Evolutionary conservation across 2,329 filamentous ascomycete species (phyloP).

Genomic region (Neurospora crassa): DNA sequence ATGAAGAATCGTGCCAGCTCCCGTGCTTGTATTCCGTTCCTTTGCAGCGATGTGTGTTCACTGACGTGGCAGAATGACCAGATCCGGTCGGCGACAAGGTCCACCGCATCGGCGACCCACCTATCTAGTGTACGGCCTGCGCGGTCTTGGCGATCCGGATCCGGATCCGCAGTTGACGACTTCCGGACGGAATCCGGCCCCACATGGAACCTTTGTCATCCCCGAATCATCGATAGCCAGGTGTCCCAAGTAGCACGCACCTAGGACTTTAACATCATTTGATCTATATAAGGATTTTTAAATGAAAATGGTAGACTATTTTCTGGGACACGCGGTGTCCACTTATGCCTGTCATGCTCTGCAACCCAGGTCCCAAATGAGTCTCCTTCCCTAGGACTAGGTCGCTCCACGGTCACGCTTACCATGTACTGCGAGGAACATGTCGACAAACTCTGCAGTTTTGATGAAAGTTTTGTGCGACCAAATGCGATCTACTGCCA

Average conservation of each 20-base stretch:
- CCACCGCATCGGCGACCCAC: not conserved
- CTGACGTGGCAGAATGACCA: not conserved
- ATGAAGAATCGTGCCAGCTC: not conserved
- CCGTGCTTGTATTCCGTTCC: not conserved
- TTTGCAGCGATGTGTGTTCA: not conserved
- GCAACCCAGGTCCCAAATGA: too few species aligned
- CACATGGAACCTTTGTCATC: not conserved
- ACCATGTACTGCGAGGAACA: too few species aligned
- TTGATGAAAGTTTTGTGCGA: too few species aligned
- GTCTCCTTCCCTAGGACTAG: too few species aligned
- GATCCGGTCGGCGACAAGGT: not conserved
- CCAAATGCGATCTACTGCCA: too few species aligned
- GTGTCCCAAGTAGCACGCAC: fast-evolving
- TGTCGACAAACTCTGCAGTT: too few species aligned
- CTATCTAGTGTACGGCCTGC: not conserved
- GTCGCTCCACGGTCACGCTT: too few species aligned
- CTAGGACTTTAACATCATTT: too few species aligned
- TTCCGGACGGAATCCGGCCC: not conserved
- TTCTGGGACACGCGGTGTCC: too few species aligned
- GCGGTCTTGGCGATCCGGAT: not conserved
- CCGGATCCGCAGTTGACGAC: not conserved
- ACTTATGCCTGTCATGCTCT: too few species aligned
- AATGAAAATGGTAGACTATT: too few species aligned
- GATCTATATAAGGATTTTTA: too few species aligned
- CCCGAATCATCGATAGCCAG: not conserved